Evolutionary conservation across 345 rosid species (phyloP).

Genomic region (Hirschfeldia incana): DNA sequence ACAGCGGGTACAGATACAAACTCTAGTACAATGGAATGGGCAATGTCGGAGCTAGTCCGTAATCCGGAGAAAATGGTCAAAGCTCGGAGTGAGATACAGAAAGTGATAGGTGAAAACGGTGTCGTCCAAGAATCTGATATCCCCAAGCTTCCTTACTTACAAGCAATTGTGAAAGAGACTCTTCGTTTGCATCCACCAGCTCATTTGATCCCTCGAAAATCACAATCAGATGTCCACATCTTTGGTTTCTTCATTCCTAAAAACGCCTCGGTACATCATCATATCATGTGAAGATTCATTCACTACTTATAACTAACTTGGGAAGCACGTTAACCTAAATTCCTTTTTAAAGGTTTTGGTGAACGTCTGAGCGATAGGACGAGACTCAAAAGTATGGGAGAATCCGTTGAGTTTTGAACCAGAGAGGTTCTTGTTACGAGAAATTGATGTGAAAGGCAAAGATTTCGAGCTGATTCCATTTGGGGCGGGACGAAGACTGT

Average conservation of each 20-base stretch:
- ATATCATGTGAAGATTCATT: background rate
- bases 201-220: slow-evolving; percentile 42
- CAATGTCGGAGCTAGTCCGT: slow-evolving; percentile 31
- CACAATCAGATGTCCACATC: slow-evolving; percentile 28
- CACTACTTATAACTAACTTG: background rate
- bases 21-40: slow-evolving; percentile 43
- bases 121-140: slow-evolving; percentile 42
- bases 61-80: slow-evolving; percentile 29
- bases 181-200: slow-evolving; percentile 48
- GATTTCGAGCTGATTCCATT: slow-evolving; percentile 35
- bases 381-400: slow-evolving; percentile 41
- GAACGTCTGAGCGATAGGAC: slow-evolving; percentile 43
- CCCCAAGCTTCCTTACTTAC: slow-evolving; percentile 32
- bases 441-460: slow-evolving; percentile 28
- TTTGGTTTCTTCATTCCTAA: slow-evolving; percentile 19
- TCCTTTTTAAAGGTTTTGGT: slow-evolving; percentile 30
- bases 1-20: slow-evolving; percentile 50
- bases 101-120: slow-evolving; percentile 32
- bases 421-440: slow-evolving; percentile 32
- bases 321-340: background rate
- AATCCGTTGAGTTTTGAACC: slow-evolving; percentile 39
- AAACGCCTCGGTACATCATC: slow-evolving; percentile 14
- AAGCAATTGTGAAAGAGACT: slow-evolving; percentile 47
- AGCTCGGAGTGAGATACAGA: slow-evolving; percentile 34
- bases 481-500: slow-evolving; percentile 36